A percentile compares a stretch with the other conserved stretches of the same genome.
Conservation (phyloP, 306 rosid genomes). For the Prunus mira region DNA sequence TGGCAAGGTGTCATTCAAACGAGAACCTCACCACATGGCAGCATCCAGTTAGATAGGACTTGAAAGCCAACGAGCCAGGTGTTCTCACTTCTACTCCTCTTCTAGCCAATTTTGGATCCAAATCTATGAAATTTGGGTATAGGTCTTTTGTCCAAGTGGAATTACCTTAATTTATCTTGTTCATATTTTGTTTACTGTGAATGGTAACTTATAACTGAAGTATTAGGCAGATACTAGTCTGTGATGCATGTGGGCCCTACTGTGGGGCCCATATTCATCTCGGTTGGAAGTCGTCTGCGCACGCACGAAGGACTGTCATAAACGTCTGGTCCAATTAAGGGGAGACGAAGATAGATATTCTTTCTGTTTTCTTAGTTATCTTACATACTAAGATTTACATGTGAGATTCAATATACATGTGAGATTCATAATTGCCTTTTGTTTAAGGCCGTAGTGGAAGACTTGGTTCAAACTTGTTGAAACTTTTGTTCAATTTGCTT, state of each 20-base stretch:
- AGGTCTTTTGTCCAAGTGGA: neutral
- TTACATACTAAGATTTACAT: neutral
- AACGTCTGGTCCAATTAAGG: neutral
- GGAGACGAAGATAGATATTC: neutral
- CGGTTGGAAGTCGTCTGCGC: neutral
- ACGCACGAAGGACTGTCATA: neutral
- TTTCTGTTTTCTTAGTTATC: neutral
- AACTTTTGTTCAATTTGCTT: neutral
- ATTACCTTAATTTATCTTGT: neutral
- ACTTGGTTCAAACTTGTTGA: neutral
- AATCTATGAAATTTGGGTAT: neutral
- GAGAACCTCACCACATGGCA: neutral
- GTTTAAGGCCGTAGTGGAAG: neutral
- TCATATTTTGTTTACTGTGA: neutral
- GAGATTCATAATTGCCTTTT: neutral
- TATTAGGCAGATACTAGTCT: neutral
- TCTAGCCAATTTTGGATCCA: constrained; percentile 1
- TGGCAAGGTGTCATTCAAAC: neutral
- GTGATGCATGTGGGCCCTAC: too few species aligned
- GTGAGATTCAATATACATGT: neutral
- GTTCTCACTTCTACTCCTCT: neutral
- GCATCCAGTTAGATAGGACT: neutral
- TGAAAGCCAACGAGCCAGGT: too few species aligned
- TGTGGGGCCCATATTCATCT: neutral
- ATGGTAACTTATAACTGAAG: neutral